Base-by-base conservation (phyloP, 2,329 filamentous ascomycete species). In the Mollisiaceae sp. region DNA sequence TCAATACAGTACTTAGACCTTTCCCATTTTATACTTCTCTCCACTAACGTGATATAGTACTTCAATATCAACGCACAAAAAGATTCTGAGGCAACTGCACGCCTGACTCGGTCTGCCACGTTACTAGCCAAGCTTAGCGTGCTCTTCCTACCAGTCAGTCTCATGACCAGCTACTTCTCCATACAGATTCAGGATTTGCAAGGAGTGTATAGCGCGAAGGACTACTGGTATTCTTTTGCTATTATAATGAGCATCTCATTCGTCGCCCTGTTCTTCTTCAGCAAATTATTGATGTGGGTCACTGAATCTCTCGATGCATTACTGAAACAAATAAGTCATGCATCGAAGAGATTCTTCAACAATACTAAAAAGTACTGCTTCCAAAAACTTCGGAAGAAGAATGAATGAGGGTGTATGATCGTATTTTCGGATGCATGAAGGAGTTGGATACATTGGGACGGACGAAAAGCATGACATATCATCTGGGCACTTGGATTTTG, bases 51-150 rank as follows among this genome's bases (percentile, higher is more conserved):
- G 24, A 15, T 43, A 32, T 65, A 91, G 88, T 92, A 92, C 75
- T 93, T 93, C 82, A 92, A 91, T 75, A 83, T 93, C 69, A 91
- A 90, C 65, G 87, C 90, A 20, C 87, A 92, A 73, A 92, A 91
- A 74, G 89, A 93, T 76, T 91, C 89, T 0, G 85, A 88, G 69
- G 86, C 87, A 4, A 90, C 92, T 12, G 90, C 91, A 65, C 84
- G 88, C 22, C 82, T 93, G 22, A 92, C 90, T 0, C 82, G 90
- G 64, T 88, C 90, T 68, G 91, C 90, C 3, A 86, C 92, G 4
- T 79, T 93, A 5, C 81, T 93, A 12, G 90, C 89, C 56, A 93
- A 93, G 75, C 86, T 90, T 6, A 91, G 88, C 14, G 90, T 93
- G 47, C 81, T 93, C 60, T 93, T 93, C 78, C 82, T 93, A 63